A percentile compares a stretch with the other conserved stretches of the same genome.
Evolutionary conservation across 2,329 filamentous ascomycete genomes (phyloP).

Genomic region (Monascus ruber): DNA sequence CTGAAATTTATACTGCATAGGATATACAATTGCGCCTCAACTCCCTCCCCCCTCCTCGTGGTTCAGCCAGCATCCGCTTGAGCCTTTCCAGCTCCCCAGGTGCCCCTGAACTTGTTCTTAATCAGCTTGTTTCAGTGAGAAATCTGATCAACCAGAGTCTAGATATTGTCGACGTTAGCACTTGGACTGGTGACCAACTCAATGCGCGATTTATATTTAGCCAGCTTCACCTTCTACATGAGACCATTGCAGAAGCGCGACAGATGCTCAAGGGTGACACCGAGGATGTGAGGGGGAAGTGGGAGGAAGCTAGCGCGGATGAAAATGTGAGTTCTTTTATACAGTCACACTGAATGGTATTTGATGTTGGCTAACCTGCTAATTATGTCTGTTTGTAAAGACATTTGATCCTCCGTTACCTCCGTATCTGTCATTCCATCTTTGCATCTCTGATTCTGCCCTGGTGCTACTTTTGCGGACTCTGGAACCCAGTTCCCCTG

Average conservation of each 20-base stretch:
- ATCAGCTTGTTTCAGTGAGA: constrained; percentile 59
- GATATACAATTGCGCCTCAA: constrained; percentile 64
- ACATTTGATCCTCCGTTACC: constrained; percentile 54
- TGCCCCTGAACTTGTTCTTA: constrained; percentile 50
- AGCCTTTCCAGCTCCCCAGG: constrained; percentile 42
- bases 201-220: constrained; percentile 48
- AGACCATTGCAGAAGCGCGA: constrained; percentile 52
- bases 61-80: constrained; percentile 40
- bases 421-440: constrained; percentile 58
- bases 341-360: neutral
- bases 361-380: constrained; percentile 6
- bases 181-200: constrained; percentile 56
- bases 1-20: constrained; percentile 28
- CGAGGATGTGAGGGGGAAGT: constrained; percentile 39
- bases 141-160: constrained; percentile 72
- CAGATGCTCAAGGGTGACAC: constrained; percentile 45
- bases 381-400: constrained; percentile 11
- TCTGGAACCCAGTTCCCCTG: constrained; percentile 51
- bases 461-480: constrained; percentile 60
- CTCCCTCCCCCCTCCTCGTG: constrained; percentile 40
- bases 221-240: constrained; percentile 47
- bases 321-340: constrained; percentile 41
- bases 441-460: constrained; percentile 57
- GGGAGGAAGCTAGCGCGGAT: constrained; percentile 45
- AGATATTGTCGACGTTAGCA: constrained; percentile 68